These are phyloP conservation scores for Knoxdaviesia proteae DNA, from an alignment of 2,329 filamentous ascomycete species.

Conservation along the genomic window DNA sequence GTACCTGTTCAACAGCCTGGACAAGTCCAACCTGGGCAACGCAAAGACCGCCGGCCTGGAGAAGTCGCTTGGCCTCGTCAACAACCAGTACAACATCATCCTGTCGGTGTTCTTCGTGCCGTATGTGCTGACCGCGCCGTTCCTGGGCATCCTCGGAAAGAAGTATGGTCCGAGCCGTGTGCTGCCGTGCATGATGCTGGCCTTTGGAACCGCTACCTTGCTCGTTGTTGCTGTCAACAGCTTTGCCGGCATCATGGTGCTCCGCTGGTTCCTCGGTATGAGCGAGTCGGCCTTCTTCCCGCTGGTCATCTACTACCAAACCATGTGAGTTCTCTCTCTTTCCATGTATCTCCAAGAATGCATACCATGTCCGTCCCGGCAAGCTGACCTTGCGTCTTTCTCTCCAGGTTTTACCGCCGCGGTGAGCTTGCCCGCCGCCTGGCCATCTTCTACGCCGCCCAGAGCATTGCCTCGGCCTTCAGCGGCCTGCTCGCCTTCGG, in stretches of 20 bases:
- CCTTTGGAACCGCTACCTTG: conserved; percentile 47
- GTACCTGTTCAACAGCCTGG: conserved; percentile 29
- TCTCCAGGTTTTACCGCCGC: conserved; percentile 23
- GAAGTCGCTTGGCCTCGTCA: conserved; percentile 27
- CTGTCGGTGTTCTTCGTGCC: conserved; percentile 58
- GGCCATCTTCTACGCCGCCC: conserved; percentile 57
- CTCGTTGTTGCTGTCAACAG: conserved; percentile 27
- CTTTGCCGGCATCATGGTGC: conserved; percentile 27
- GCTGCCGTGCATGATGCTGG: conserved; percentile 51
- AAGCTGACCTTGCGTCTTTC: conserved; percentile 14
- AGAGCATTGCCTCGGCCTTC: conserved; percentile 47
- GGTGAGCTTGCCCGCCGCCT: conserved; percentile 21
- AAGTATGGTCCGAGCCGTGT: conserved; percentile 45
- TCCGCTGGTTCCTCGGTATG: conserved; percentile 31
- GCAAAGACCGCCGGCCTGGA: conserved; percentile 31
- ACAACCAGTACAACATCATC: conserved; percentile 48
- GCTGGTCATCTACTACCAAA: conserved; percentile 29
- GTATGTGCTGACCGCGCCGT: conserved; percentile 48
- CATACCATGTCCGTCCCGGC: neutral
- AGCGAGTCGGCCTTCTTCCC: conserved; percentile 34
- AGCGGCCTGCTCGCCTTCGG: conserved; percentile 25
- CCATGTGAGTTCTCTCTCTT: conserved; percentile 10
- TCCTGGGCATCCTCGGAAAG: conserved; percentile 41
- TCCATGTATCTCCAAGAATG: too few species aligned
- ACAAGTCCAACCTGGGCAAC: conserved; percentile 24